Conservation (phyloP, 805 yeast genomes). For the Saccharomycopsis capsularis region DNA sequence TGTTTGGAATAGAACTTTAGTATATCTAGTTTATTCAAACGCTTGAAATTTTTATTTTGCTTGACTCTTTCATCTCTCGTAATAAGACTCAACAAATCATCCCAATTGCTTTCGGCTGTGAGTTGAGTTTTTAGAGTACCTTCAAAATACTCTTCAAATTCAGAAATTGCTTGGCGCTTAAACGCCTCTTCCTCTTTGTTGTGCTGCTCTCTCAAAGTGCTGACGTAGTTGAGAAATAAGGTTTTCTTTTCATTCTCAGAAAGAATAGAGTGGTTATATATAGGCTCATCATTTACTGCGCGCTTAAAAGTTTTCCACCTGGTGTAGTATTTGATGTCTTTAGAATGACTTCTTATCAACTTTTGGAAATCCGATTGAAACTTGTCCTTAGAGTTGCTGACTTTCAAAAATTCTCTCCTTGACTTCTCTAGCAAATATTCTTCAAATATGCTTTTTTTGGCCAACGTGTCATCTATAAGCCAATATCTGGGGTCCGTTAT, state of each 20-base stretch:
- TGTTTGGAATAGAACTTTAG: conserved; percentile 42
- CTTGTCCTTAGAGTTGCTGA: conserved; percentile 45
- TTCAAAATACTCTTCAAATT: conserved; percentile 45
- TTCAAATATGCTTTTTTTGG: conserved; percentile 57
- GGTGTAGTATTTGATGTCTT: conserved; percentile 44
- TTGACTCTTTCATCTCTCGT: conserved; percentile 44
- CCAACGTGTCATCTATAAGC: conserved; percentile 53
- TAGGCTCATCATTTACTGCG: conserved; percentile 56
- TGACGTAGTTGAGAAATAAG: conserved; percentile 47
- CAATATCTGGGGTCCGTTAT: conserved; percentile 60
- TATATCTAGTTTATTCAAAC: conserved; percentile 53
- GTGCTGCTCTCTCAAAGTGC: conserved; percentile 30
- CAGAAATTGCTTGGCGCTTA: conserved; percentile 44
- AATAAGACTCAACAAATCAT: conserved; percentile 31
- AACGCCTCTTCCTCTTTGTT: conserved; percentile 25
- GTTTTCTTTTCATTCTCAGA: conserved; percentile 50
- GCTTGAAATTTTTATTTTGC: conserved; percentile 49
- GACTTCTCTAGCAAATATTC: conserved; percentile 48
- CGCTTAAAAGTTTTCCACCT: conserved; percentile 56
- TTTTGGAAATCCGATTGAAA: conserved; percentile 48
- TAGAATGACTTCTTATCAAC: conserved; percentile 37
- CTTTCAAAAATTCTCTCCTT: conserved; percentile 45
- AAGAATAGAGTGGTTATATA: conserved; percentile 52
- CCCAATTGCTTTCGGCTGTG: conserved; percentile 32
- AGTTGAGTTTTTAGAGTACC: conserved; percentile 23